These are phyloP conservation scores for Dactylellina leptospora DNA, from an alignment of 2,329 filamentous ascomycete genomes.

Conservation along the genomic window DNA sequence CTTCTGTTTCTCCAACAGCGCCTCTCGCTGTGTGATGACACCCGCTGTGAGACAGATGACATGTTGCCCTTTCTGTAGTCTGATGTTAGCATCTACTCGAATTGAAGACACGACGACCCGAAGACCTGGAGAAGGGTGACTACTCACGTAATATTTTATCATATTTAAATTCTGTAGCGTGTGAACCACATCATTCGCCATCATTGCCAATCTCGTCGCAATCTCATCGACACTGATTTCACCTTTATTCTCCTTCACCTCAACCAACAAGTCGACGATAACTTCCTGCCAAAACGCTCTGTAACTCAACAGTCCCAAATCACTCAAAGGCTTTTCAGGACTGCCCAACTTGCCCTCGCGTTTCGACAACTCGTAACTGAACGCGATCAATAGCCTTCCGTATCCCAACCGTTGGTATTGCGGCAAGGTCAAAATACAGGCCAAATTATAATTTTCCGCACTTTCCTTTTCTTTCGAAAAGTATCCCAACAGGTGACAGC, in stretches of 20 bases:
- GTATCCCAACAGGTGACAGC: conserved; percentile 97
- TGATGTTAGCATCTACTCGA: conserved; percentile 19
- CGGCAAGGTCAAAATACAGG: conserved; percentile 94
- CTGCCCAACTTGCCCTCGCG: conserved; percentile 94
- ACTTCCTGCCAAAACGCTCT: conserved; percentile 98
- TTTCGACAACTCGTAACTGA: conserved; percentile 95
- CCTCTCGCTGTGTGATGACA: conserved; percentile 73
- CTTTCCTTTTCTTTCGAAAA: conserved; percentile 99
- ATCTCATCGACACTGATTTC: conserved; percentile 87
- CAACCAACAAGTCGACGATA: conserved; percentile 84
- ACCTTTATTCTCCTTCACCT: conserved; percentile 72
- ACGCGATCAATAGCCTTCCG: conserved; percentile 90
- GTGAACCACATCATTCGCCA: conserved; percentile 94
- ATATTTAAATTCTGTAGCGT: conserved; percentile 93
- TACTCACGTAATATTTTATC: conserved; percentile 80
- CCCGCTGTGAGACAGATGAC: conserved; percentile 91
- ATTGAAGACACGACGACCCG: too few species aligned
- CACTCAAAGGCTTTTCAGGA: conserved; percentile 93
- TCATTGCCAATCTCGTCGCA: conserved; percentile 84
- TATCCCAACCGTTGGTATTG: conserved; percentile 97
- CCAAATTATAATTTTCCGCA: conserved; percentile 95
- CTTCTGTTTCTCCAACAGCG: conserved; percentile 81
- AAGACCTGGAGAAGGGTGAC: neutral
- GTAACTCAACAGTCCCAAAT: conserved; percentile 91
- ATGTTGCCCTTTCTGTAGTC: conserved; percentile 79